Percentiles rank a stretch among this genome's conserved stretches.
These are phyloP conservation scores for Geosmithia flava DNA, from an alignment of 2,329 filamentous ascomycete genomes.

Conservation along the genomic window DNA sequence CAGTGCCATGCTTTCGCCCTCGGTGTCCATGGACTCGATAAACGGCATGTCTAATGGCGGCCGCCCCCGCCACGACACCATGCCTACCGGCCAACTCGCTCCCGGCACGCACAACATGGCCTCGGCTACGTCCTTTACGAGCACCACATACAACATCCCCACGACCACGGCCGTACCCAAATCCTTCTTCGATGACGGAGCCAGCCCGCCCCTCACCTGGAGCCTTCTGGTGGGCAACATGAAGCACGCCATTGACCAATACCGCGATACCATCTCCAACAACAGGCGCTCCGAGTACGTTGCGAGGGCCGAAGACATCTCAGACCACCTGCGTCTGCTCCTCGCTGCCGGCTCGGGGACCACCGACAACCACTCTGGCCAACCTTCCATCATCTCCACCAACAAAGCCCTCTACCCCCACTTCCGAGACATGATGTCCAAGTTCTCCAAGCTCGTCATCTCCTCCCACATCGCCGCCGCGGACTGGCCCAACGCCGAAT, in stretches of 20 bases:
- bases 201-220: slow-evolving; percentile 74
- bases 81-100: slow-evolving; percentile 23
- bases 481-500: slow-evolving; percentile 90
- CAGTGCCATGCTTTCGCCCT: slow-evolving; percentile 64
- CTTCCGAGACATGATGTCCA: slow-evolving; percentile 98
- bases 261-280: slow-evolving; percentile 77
- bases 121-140: slow-evolving; percentile 51
- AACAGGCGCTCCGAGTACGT: slow-evolving; percentile 84
- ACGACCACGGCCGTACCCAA: slow-evolving; percentile 54
- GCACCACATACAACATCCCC: slow-evolving; percentile 42
- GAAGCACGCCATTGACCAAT: slow-evolving; percentile 79
- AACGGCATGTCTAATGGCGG: slow-evolving; percentile 52
- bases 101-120: slow-evolving; percentile 39
- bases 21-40: slow-evolving; percentile 85
- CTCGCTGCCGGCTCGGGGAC: slow-evolving; percentile 94
- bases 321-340: slow-evolving; percentile 83
- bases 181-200: slow-evolving; percentile 86
- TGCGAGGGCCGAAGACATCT: slow-evolving; percentile 90
- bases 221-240: slow-evolving; percentile 83
- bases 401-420: slow-evolving; percentile 96
- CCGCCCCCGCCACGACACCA: slow-evolving; percentile 44
- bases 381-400: slow-evolving; percentile 97
- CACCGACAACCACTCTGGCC: slow-evolving; percentile 96
- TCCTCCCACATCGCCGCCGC: slow-evolving; percentile 96
- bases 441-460: slow-evolving; percentile 97